Evolutionary conservation across 768 basidiomycete species (phyloP).

Genomic region (Podaxis mareebaensis): DNA sequence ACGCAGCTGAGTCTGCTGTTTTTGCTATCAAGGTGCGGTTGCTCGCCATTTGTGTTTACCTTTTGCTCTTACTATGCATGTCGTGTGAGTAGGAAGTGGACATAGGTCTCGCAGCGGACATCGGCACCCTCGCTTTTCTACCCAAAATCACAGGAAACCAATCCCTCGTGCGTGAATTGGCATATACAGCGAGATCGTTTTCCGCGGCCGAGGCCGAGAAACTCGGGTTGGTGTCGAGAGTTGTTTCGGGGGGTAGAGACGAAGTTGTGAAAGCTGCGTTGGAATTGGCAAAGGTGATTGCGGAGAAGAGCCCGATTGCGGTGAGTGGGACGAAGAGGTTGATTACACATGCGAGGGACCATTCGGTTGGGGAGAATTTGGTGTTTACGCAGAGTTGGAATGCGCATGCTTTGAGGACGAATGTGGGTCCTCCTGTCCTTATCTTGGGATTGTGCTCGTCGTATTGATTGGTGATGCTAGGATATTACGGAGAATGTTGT

Average conservation of each 20-base stretch:
- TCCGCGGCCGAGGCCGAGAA: constrained; percentile 61
- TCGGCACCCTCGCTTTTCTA: constrained; percentile 81
- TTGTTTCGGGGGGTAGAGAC: constrained; percentile 63
- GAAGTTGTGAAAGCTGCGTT: constrained; percentile 70
- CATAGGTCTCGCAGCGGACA: constrained; percentile 84
- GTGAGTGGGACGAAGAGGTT: constrained; percentile 76
- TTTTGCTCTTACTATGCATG: not conserved
- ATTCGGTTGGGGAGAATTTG: constrained; percentile 50
- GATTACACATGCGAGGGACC: constrained; percentile 76
- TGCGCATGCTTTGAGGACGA: constrained; percentile 40
- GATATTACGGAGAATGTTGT: constrained; percentile 37
- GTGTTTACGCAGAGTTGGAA: constrained; percentile 48
- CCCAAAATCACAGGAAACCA: constrained; percentile 78
- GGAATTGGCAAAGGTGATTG: constrained; percentile 64
- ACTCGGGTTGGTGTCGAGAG: constrained; percentile 73
- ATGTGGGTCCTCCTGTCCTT: constrained; percentile 25
- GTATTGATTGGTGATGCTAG: constrained; percentile 22
- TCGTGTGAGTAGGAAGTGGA: constrained; percentile 68
- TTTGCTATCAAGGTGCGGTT: constrained; percentile 73
- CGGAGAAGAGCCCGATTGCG: constrained; percentile 78
- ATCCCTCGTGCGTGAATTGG: constrained; percentile 71
- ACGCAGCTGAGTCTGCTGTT: constrained; percentile 56
- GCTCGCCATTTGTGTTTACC: constrained; percentile 39
- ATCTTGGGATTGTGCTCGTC: not conserved
- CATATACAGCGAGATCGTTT: constrained; percentile 76